Evolutionary conservation across 306 rosid genomes (phyloP).

Genomic region (Quercus dentata): DNA sequence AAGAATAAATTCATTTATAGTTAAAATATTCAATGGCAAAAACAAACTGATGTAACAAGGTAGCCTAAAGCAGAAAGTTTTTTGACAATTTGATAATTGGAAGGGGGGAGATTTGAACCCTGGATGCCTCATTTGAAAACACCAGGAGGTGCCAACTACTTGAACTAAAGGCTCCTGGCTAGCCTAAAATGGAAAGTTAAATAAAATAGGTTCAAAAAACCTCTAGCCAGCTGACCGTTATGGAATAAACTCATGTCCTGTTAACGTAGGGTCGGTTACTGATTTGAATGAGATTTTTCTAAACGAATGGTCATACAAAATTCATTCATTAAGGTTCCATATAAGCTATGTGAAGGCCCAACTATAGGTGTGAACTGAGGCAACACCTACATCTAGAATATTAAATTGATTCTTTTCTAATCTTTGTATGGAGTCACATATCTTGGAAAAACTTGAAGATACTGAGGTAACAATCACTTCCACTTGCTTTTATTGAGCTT

Average conservation of each 20-base stretch:
- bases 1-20: not conserved
- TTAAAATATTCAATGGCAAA: not conserved
- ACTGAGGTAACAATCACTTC: not conserved
- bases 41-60: not conserved
- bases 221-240: not conserved
- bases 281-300: not conserved
- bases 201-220: not conserved
- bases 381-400: not conserved
- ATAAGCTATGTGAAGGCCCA: not conserved
- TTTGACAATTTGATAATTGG: too few relatives aligned
- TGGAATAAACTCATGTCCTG: not conserved
- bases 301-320: not conserved
- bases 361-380: not conserved
- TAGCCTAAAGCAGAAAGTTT: too few relatives aligned
- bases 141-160: too few relatives aligned
- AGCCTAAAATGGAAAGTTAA: not conserved
- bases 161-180: not conserved
- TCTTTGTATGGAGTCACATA: not conserved
- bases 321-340: not conserved
- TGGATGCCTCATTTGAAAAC: too few relatives aligned
- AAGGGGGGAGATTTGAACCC: too few relatives aligned
- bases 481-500: not conserved
- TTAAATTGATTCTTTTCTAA: not conserved
- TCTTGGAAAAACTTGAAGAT: not conserved
- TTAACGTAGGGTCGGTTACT: not conserved